phyloP scores from a whole-genome alignment of 352 stramenopile genomes.

The Globisporangium iwayamae region DNA sequence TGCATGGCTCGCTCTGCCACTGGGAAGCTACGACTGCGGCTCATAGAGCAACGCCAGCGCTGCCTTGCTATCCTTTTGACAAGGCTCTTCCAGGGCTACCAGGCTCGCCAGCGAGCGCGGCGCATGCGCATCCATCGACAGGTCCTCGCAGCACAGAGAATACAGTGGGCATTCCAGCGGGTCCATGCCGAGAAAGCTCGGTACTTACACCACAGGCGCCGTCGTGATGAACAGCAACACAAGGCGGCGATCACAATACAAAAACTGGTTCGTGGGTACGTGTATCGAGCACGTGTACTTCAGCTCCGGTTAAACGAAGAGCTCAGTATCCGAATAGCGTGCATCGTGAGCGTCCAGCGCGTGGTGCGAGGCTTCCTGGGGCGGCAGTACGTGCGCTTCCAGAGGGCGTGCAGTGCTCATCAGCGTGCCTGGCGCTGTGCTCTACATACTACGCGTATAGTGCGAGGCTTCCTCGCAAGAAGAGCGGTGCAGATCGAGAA shows the following conservation, averaged over 20 bases:
- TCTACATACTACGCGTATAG: constrained; percentile 43
- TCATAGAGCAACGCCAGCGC: constrained; percentile 22
- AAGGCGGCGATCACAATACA: constrained; percentile 44
- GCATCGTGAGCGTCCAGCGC: constrained; percentile 47
- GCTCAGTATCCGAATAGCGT: constrained; percentile 36
- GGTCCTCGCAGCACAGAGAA: constrained; percentile 25
- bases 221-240: constrained; percentile 9
- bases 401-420: constrained; percentile 25
- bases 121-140: constrained; percentile 28
- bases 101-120: constrained; percentile 42
- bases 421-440: constrained; percentile 31
- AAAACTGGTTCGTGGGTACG: constrained; percentile 28
- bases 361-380: constrained; percentile 45
- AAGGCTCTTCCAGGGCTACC: constrained; percentile 44
- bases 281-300: constrained; percentile 26
- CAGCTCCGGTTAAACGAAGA: constrained; percentile 36
- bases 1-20: constrained; percentile 20
- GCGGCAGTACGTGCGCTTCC: constrained; percentile 24
- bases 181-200: constrained; percentile 35
- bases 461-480: constrained; percentile 50
- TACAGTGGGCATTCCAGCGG: constrained; percentile 37
- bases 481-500: constrained; percentile 20
- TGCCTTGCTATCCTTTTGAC: constrained; percentile 22
- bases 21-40: constrained; percentile 26
- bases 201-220: constrained; percentile 6